These are phyloP conservation scores for Curvularia hawaiiensis DNA, from an alignment of 2,329 filamentous ascomycete genomes.

Conservation along the genomic window DNA sequence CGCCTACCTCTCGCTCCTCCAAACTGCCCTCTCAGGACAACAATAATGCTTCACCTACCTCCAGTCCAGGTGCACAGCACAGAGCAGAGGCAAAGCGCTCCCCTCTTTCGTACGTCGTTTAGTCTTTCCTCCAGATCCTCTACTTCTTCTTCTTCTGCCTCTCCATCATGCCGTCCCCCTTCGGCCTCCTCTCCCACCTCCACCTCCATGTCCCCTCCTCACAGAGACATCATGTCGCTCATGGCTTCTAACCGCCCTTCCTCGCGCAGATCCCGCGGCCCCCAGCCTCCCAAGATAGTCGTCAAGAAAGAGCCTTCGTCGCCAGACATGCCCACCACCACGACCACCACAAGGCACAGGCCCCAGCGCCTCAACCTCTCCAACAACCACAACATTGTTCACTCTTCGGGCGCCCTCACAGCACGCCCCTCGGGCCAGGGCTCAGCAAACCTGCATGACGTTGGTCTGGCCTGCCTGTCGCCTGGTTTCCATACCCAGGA, in stretches of 20 bases:
- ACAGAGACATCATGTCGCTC: slow-evolving; percentile 26
- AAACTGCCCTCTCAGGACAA: slow-evolving; percentile 42
- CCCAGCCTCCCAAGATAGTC: slow-evolving; percentile 74
- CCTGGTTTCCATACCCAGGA: slow-evolving; percentile 96
- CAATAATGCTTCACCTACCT: slow-evolving; percentile 50
- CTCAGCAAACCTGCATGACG: slow-evolving; percentile 79
- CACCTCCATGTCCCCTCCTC: slow-evolving; percentile 36
- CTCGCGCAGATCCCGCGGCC: slow-evolving; percentile 57
- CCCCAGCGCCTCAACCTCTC: slow-evolving; percentile 80
- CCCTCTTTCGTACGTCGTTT: slow-evolving; percentile 56
- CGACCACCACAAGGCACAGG: slow-evolving; percentile 73
- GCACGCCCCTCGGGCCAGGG: slow-evolving; percentile 76
- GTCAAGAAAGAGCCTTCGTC: slow-evolving; percentile 97
- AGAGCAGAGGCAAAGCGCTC: slow-evolving; percentile 59
- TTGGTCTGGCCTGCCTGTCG: slow-evolving; percentile 91
- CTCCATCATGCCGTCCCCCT: slow-evolving; percentile 30
- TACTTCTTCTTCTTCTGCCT: slow-evolving; percentile 19
- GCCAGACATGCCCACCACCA: slow-evolving; percentile 74
- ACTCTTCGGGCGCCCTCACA: slow-evolving; percentile 55
- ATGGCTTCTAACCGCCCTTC: slow-evolving; percentile 49
- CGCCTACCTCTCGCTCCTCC: slow-evolving; percentile 45
- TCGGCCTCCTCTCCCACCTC: slow-evolving; percentile 29
- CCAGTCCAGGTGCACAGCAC: slow-evolving; percentile 44
- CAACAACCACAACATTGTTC: slow-evolving; percentile 52
- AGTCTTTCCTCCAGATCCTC: slow-evolving; percentile 33